Percentiles rank a stretch among this genome's conserved stretches.
Evolutionary conservation across 371 early-diverging fungal species (phyloP).

Genomic region (Cokeromyces recurvatus): DNA sequence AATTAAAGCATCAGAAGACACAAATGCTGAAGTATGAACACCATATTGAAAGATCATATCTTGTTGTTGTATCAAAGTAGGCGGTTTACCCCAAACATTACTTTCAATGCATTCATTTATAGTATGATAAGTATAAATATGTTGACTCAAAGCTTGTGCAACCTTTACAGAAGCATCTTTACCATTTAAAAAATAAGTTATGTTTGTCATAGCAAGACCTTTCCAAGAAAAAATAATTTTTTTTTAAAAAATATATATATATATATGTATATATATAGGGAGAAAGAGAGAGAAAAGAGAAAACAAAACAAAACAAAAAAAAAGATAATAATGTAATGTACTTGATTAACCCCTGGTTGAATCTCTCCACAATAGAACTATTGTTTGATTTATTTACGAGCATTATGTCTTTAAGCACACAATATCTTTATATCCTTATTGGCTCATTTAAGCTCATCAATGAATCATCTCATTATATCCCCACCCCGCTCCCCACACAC

Average conservation of each 20-base stretch:
- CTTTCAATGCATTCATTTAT: background rate
- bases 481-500: too few relatives aligned
- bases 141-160: constrained; percentile 66
- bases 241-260: too few relatives aligned
- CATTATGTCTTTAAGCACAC: constrained; percentile 33
- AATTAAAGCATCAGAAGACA: constrained; percentile 52
- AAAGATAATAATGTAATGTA: constrained; percentile 1
- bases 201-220: too few relatives aligned
- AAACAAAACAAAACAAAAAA: constrained; percentile 1
- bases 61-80: constrained; percentile 14
- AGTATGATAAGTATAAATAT: constrained; percentile 56
- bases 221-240: too few relatives aligned
- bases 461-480: too few relatives aligned
- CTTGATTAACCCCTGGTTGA: constrained; percentile 2
- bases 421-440: constrained; percentile 17
- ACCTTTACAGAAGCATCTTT: constrained; percentile 63
- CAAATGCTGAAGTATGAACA: constrained; percentile 38
- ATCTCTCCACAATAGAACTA: too few relatives aligned
- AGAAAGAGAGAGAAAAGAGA: background rate
- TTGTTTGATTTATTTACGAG: constrained; percentile 18
- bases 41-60: constrained; percentile 16
- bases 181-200: constrained; percentile 32
- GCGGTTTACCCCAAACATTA: constrained; percentile 16
- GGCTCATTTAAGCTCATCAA: too few relatives aligned
- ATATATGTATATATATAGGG: background rate